These are phyloP conservation scores for Neolentinus lepideus DNA, from an alignment of 1,284 basidiomycete genomes.

Conservation along the genomic window DNA sequence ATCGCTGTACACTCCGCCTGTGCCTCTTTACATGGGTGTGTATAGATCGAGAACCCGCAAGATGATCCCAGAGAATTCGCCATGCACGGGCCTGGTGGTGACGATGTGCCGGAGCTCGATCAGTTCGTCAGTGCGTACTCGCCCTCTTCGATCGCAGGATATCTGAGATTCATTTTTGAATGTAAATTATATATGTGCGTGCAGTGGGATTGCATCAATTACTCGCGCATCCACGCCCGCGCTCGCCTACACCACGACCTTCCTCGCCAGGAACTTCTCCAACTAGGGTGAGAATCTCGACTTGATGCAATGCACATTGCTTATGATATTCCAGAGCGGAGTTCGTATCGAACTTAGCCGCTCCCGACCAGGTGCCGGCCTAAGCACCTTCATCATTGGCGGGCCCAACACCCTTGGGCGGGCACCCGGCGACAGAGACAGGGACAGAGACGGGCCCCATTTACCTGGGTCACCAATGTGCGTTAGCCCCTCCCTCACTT, in stretches of 20 bases:
- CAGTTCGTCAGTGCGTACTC: constrained; percentile 36
- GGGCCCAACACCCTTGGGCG: constrained; percentile 26
- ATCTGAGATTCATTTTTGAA: too few relatives aligned
- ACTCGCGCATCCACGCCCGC: neutral
- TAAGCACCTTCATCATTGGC: constrained; percentile 38
- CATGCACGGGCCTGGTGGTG: constrained; percentile 20
- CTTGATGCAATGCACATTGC: constrained; percentile 5
- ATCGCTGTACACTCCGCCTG: neutral
- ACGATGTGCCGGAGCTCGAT: constrained; percentile 33
- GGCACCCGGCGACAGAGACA: constrained; percentile 7
- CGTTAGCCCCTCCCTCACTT: constrained; percentile 4
- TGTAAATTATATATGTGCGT: neutral
- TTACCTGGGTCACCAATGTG: constrained; percentile 24
- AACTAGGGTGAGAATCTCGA: constrained; percentile 2
- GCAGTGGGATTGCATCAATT: constrained; percentile 10
- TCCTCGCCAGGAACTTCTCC: neutral
- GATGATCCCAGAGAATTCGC: constrained; percentile 69
- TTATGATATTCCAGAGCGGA: constrained; percentile 14
- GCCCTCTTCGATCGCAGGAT: too few relatives aligned
- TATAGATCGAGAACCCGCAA: constrained; percentile 60
- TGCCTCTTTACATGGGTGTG: neutral
- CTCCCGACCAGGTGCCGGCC: constrained; percentile 21
- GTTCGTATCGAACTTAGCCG: constrained; percentile 33
- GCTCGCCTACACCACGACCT: neutral
- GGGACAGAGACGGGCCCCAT: constrained; percentile 9